Base-by-base conservation (phyloP, 805 yeast species). In the Ogataea pilisensis region DNA sequence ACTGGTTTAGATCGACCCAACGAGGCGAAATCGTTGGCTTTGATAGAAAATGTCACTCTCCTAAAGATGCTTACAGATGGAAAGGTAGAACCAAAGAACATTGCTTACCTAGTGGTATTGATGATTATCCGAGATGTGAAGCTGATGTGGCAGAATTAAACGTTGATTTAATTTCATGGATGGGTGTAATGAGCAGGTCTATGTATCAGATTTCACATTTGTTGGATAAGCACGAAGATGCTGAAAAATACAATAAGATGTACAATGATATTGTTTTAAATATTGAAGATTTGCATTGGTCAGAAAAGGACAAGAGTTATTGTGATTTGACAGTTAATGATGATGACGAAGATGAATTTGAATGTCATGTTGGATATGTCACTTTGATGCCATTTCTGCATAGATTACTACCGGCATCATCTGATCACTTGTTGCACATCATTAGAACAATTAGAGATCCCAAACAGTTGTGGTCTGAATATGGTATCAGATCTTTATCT, bases 31-130 rank as follows among this genome's bases (percentile, higher is more conserved):
- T 78, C 9, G 79, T 74, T 9, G 90, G 83, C 42, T 85, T 85
- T 63, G 90, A 76, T 28, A 71, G 95, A 48, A 66, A 68, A 8
- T 65, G 71, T 16, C 65, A 70, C 17, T 72, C 82, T 4, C 39
- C 46, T 3, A 56, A 60, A 7, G 96, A 89, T 58, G 85, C 80
- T 0, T 93, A 84, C 60, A 72, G 95, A 59, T 93, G 99, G 99
- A 75, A 88, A 43, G 99, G 98, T 5, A 78, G 98, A 50, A 85
- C 96, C 0, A 67, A 71, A 17, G 75, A 81, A 3, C 96, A 87
- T 54, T 85, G 95, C 58, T 69, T 91, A 39, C 93, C 99, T 8
- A 83, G 95, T 61, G 99, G 99, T 0, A 61, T 93, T 28, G 99
- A 93, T 62, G 99, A 93, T 58, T 93, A 90, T 56, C 99, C 99